phyloP scores from a whole-genome alignment of 139 green algal species.

The Auxenochlorella protothecoides region DNA sequence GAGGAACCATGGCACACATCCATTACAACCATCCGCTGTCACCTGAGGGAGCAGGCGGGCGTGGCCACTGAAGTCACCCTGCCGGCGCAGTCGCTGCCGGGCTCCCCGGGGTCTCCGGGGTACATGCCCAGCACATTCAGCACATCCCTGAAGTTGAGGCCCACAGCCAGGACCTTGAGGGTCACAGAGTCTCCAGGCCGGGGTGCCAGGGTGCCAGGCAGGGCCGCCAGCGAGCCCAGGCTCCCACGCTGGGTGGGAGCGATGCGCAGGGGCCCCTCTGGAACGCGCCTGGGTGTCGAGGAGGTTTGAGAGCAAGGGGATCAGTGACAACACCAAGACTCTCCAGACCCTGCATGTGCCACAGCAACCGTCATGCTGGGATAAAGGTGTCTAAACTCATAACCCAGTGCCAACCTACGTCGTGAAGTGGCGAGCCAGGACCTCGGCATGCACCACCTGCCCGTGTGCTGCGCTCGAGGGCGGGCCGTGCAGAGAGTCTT shows the following conservation, averaged over 20 bases:
- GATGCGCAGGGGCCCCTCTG: neutral
- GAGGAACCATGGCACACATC: too few relatives aligned
- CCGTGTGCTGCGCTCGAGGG: too few relatives aligned
- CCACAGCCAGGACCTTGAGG: constrained; percentile 37
- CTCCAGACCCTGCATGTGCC: too few relatives aligned
- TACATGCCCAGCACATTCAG: constrained; percentile 64
- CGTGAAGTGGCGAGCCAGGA: too few relatives aligned
- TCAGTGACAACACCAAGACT: too few relatives aligned
- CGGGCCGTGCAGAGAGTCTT: too few relatives aligned
- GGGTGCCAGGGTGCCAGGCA: neutral
- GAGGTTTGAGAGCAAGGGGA: too few relatives aligned
- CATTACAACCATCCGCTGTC: too few relatives aligned
- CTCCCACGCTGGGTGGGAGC: constrained; percentile 36
- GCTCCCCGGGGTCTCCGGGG: constrained; percentile 38
- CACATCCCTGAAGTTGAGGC: constrained; percentile 55
- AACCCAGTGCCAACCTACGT: constrained; percentile 3
- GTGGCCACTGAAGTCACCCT: neutral
- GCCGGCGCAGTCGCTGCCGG: constrained; percentile 47
- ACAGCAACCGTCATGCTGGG: too few relatives aligned
- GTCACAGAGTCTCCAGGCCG: constrained; percentile 10
- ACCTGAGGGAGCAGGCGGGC: too few relatives aligned
- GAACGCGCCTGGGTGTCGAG: too few relatives aligned
- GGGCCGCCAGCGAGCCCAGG: constrained; percentile 38
- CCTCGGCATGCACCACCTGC: too few relatives aligned
- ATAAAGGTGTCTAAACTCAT: neutral